These are phyloP conservation scores for Kwoniella shivajii DNA, from an alignment of 1,284 basidiomycete species.

Conservation along the genomic window DNA sequence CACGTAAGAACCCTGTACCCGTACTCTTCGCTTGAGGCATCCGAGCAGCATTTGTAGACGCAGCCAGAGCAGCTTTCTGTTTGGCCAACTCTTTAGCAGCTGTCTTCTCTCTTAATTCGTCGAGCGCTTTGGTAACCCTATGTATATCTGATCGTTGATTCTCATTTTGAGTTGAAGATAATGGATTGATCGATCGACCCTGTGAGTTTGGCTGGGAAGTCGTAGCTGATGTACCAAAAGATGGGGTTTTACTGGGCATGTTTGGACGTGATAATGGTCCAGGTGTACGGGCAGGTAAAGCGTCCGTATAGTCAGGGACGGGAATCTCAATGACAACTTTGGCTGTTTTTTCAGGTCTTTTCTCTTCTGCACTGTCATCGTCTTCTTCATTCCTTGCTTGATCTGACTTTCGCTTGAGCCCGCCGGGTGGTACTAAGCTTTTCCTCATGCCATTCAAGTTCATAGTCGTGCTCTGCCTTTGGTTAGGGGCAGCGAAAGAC, in stretches of 20 bases:
- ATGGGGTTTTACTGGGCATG: constrained; percentile 17
- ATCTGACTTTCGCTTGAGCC: constrained; percentile 44
- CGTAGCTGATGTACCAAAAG: constrained; percentile 7
- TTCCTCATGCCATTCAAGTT: constrained; percentile 30
- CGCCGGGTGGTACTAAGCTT: constrained; percentile 34
- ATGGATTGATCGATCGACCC: constrained; percentile 6
- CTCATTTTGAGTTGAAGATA: constrained; percentile 16
- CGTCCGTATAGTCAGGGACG: background rate
- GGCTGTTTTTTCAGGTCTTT: constrained; percentile 38
- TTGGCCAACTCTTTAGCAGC: constrained; percentile 38
- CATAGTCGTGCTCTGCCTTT: constrained; percentile 11
- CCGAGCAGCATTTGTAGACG: constrained; percentile 1
- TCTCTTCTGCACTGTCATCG: constrained; percentile 23
- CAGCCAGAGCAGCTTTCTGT: constrained; percentile 27
- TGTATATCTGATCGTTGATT: constrained; percentile 29
- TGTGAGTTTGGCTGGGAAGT: constrained; percentile 10
- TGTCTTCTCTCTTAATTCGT: constrained; percentile 42
- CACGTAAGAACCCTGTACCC: constrained; percentile 44
- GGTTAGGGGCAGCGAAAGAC: constrained; percentile 19
- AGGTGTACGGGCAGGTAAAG: constrained; percentile 15
- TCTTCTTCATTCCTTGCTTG: constrained; percentile 23
- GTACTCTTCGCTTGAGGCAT: constrained; percentile 24
- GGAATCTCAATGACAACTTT: constrained; percentile 22
- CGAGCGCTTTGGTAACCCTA: constrained; percentile 44
- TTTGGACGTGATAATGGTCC: constrained; percentile 15